Evolutionary conservation across 2,329 filamentous ascomycete genomes (phyloP).

Genomic region (Aspergillus unguis): DNA sequence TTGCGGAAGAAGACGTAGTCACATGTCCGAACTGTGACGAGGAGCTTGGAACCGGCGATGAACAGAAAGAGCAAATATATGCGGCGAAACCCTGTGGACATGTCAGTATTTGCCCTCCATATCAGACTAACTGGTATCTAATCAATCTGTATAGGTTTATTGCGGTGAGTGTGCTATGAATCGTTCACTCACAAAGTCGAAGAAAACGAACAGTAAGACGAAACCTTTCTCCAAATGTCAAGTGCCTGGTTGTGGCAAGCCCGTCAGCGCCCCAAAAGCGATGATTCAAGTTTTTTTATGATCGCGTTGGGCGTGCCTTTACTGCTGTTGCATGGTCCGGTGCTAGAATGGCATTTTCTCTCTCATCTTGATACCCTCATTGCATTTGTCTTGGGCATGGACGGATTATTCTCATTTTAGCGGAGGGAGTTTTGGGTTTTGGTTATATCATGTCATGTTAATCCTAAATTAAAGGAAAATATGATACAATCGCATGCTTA

Average conservation of each 20-base stretch:
- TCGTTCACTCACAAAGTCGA: conserved; percentile 35
- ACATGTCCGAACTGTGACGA: conserved; percentile 84
- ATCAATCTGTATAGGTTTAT: conserved; percentile 39
- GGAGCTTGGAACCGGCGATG: conserved; percentile 73
- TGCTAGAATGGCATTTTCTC: conserved; percentile 14
- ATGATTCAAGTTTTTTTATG: conserved; percentile 51
- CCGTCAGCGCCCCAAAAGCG: conserved; percentile 35
- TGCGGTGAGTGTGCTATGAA: conserved; percentile 47
- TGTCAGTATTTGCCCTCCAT: conserved; percentile 53
- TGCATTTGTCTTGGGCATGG: conserved; percentile 8
- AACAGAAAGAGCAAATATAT: conserved; percentile 82
- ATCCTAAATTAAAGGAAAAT: background rate
- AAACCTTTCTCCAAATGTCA: conserved; percentile 46
- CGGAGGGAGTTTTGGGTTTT: background rate
- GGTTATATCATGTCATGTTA: conserved; percentile 4
- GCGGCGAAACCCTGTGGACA: conserved; percentile 87
- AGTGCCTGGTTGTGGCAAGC: conserved; percentile 41
- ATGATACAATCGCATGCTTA: background rate
- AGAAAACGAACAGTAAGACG: conserved; percentile 27
- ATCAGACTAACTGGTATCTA: conserved; percentile 5
- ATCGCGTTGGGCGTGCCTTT: conserved; percentile 12
- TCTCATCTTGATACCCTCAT: conserved; percentile 19
- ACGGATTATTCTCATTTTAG: conserved; percentile 7
- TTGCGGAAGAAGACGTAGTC: conserved; percentile 67
- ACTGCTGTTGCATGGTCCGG: conserved; percentile 18